These are phyloP conservation scores for Acanthamoeba sp. DNA, from an alignment of 208 protist genomes.

Conservation along the genomic window DNA sequence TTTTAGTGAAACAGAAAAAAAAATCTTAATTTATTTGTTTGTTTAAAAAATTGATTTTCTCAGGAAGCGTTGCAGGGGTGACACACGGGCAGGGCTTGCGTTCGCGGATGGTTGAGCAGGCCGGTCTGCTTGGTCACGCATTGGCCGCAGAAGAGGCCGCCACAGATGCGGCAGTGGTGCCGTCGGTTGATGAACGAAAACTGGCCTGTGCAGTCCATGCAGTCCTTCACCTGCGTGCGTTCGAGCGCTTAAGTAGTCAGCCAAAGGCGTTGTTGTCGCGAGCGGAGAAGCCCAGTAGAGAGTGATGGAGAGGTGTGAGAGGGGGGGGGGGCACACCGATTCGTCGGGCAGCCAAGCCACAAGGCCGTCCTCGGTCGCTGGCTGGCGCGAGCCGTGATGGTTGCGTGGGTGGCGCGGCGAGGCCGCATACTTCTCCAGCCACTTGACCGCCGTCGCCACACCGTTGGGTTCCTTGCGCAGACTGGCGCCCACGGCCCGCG, in stretches of 20 bases:
- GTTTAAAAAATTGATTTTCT: no score
- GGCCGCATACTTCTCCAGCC: background rate
- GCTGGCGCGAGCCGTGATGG: background rate
- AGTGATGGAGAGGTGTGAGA: background rate
- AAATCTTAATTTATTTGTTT: no score
- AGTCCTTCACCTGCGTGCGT: background rate
- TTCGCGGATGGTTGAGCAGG: conserved; percentile 1
- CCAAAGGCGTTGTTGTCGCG: background rate
- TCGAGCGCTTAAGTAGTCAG: background rate
- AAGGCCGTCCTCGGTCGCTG: background rate
- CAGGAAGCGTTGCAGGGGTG: no score
- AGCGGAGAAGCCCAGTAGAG: no score
- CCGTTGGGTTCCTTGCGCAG: background rate
- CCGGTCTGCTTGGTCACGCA: conserved; percentile 21
- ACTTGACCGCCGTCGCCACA: background rate
- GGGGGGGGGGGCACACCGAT: background rate
- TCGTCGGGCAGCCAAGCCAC: background rate
- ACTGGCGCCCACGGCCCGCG: background rate
- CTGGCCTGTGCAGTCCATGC: background rate
- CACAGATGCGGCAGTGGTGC: conserved; percentile 21
- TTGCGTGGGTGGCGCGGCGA: background rate
- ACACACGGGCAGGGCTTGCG: background rate
- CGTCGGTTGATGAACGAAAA: conserved; percentile 33
- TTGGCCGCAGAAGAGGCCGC: conserved; percentile 2
- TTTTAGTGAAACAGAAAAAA: no score